phyloP scores from a whole-genome alignment of 352 stramenopile species.

The Pythium aquatile region DNA sequence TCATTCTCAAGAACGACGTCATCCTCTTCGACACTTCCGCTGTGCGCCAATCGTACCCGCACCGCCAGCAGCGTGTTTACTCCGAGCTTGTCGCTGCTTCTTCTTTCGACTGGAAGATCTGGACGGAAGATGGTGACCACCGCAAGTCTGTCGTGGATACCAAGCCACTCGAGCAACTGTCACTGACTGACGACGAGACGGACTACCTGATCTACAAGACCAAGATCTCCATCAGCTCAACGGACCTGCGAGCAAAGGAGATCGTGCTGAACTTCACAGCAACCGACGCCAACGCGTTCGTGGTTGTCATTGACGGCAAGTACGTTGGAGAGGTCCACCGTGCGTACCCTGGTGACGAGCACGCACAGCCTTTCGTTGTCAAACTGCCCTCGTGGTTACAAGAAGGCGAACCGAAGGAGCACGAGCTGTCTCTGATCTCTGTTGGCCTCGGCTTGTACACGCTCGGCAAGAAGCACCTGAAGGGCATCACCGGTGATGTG shows the following conservation, averaged over 20 bases:
- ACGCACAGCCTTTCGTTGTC: conserved; percentile 43
- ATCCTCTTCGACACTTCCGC: conserved; percentile 61
- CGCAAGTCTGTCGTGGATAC: conserved; percentile 39
- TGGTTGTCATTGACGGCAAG: conserved; percentile 48
- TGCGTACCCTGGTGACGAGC: conserved; percentile 53
- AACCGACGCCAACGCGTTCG: conserved; percentile 54
- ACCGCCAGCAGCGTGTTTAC: conserved; percentile 40
- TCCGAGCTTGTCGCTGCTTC: conserved; percentile 34
- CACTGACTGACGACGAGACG: conserved; percentile 48
- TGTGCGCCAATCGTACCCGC: conserved; percentile 43
- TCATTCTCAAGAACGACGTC: conserved; percentile 42
- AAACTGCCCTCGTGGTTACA: conserved; percentile 36
- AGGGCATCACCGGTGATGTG: conserved; percentile 57
- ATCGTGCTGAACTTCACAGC: conserved; percentile 42
- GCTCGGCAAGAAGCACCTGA: conserved; percentile 49
- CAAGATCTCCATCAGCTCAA: conserved; percentile 27
- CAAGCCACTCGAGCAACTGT: conserved; percentile 51
- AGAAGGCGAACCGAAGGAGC: conserved; percentile 18
- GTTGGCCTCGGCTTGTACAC: conserved; percentile 62
- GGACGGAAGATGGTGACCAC: conserved; percentile 44
- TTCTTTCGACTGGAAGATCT: conserved; percentile 45
- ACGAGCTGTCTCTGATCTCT: conserved; percentile 47
- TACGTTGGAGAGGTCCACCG: conserved; percentile 43
- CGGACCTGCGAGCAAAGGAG: conserved; percentile 1
- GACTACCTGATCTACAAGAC: conserved; percentile 73